Conservation (phyloP, 345 rosid species). For the Triadica sebifera region DNA sequence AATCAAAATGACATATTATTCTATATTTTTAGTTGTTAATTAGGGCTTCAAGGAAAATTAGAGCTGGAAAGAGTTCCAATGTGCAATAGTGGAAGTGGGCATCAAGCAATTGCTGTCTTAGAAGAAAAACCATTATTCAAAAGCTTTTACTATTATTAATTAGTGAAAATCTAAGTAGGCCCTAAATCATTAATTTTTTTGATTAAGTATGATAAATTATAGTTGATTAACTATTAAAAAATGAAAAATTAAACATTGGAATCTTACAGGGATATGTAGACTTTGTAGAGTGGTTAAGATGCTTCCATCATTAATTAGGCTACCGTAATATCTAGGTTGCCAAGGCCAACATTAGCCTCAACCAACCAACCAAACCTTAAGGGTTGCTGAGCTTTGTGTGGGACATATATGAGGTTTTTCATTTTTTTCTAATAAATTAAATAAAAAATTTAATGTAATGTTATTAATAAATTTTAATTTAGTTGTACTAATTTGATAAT, state of each 20-base stretch:
- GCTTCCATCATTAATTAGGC: not conserved
- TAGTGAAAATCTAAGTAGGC: not conserved
- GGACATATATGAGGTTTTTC: not conserved
- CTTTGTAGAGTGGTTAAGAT: not conserved
- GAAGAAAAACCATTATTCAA: not conserved
- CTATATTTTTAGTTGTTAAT: not conserved
- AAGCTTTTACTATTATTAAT: not conserved
- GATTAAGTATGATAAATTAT: not conserved
- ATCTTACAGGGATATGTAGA: not conserved
- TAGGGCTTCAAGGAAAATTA: not conserved
- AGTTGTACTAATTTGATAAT: too few relatives aligned
- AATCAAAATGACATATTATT: not conserved
- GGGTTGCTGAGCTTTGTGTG: not conserved
- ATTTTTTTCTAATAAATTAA: not conserved
- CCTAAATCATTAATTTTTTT: not conserved
- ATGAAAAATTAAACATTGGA: not conserved
- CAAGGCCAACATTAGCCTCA: not conserved
- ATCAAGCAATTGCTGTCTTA: not conserved
- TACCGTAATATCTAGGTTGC: not conserved
- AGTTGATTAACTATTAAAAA: not conserved
- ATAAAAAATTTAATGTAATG: too few relatives aligned
- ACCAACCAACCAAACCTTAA: not conserved
- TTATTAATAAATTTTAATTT: too few relatives aligned
- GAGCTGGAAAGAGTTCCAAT: too few relatives aligned
- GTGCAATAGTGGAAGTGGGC: not conserved